Conservation (phyloP, 768 basidiomycete species). For the Trametes elegans region DNA sequence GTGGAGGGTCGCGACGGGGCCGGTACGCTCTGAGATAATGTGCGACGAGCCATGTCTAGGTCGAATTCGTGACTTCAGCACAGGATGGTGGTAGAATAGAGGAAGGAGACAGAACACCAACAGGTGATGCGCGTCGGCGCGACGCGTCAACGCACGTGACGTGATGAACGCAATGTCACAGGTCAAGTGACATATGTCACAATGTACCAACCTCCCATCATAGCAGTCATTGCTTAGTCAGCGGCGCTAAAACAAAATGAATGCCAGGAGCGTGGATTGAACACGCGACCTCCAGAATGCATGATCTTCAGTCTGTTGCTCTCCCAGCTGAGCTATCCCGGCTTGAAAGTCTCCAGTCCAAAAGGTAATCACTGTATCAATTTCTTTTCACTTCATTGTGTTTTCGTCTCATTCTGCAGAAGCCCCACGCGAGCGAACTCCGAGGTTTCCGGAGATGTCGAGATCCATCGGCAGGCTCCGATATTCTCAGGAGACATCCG, state of each 20-base stretch:
- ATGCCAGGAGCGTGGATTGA: slow-evolving; percentile 20
- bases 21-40: slow-evolving; percentile 44
- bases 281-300: slow-evolving; percentile 14
- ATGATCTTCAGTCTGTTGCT: slow-evolving; percentile 38
- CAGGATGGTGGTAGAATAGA: background rate
- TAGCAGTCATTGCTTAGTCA: too few relatives aligned
- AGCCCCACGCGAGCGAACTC: too few relatives aligned
- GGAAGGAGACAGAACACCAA: background rate
- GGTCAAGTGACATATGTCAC: too few relatives aligned
- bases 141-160: background rate
- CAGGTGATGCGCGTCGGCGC: background rate
- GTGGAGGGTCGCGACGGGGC: slow-evolving; percentile 50
- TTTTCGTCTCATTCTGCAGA: too few relatives aligned
- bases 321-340: slow-evolving; percentile 37
- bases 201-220: too few relatives aligned
- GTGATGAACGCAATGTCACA: too few relatives aligned
- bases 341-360: slow-evolving; percentile 29
- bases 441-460: too few relatives aligned
- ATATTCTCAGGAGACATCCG: too few relatives aligned
- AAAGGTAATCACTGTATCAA: too few relatives aligned
- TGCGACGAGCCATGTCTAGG: slow-evolving; percentile 38
- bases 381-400: too few relatives aligned
- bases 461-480: too few relatives aligned
- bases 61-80: background rate
- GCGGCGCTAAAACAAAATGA: background rate